phyloP scores from a whole-genome alignment of 2,329 filamentous ascomycete species.

The Sporothrix humicola region DNA sequence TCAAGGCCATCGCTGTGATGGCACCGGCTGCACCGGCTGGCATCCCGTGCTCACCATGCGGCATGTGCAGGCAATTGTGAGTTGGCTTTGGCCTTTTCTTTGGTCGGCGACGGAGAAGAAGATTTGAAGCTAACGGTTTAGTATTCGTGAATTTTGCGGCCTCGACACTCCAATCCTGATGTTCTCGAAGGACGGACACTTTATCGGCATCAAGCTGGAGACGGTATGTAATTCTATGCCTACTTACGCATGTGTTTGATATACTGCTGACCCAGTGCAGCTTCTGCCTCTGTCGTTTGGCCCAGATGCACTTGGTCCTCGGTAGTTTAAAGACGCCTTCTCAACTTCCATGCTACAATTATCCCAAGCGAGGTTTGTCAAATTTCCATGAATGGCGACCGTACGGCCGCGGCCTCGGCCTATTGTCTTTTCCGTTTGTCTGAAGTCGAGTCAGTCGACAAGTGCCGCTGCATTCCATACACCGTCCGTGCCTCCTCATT shows the following conservation, averaged over 20 bases:
- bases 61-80: conserved; percentile 94
- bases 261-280: conserved; percentile 49
- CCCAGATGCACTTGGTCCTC: conserved; percentile 57
- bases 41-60: conserved; percentile 75
- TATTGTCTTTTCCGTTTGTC: background rate
- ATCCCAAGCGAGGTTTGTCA: background rate
- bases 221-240: conserved; percentile 55
- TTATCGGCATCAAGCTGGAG: conserved; percentile 70
- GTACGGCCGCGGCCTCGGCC: background rate
- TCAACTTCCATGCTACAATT: background rate
- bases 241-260: background rate
- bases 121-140: conserved; percentile 42
- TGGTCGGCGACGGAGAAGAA: background rate
- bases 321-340: background rate
- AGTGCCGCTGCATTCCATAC: conserved; percentile 4
- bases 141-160: conserved; percentile 77
- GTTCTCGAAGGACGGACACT: conserved; percentile 83
- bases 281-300: conserved; percentile 72
- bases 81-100: conserved; percentile 42
- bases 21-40: conserved; percentile 68
- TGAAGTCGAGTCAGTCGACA: conserved; percentile 7
- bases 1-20: conserved; percentile 82
- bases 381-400: too few relatives aligned
- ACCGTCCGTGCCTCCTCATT: background rate
- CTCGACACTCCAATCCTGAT: conserved; percentile 80